These are phyloP conservation scores for Salicornia ramosissima DNA, from an alignment of 148 eudicot genomes.

Conservation along the genomic window DNA sequence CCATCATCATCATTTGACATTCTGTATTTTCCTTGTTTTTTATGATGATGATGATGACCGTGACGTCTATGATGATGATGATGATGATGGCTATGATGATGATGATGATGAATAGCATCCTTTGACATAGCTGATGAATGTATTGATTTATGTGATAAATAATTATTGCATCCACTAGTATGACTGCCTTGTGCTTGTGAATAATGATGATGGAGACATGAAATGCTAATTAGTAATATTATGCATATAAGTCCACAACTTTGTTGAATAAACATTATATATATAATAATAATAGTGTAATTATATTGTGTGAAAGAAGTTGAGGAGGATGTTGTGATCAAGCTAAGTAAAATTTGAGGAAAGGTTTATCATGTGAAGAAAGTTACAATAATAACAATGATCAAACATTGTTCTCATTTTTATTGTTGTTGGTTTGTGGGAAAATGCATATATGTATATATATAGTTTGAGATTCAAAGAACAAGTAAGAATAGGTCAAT, in stretches of 20 bases:
- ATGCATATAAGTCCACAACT: slow-evolving; percentile 10
- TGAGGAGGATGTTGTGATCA: too few relatives aligned
- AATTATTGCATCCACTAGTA: not conserved
- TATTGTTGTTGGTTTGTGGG: not conserved
- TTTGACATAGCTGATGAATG: not conserved
- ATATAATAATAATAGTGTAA: not conserved
- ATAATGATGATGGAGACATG: slow-evolving; percentile 21
- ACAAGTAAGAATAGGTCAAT: not conserved
- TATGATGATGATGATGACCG: not conserved
- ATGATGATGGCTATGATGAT: not conserved
- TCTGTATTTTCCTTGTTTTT: not conserved
- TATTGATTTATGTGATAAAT: slow-evolving; percentile 6
- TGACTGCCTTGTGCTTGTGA: slow-evolving; percentile 19
- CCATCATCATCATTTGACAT: slow-evolving; percentile 12
- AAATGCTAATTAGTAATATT: slow-evolving; percentile 19
- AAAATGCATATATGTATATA: not conserved
- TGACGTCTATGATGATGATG: not conserved
- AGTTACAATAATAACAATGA: not conserved
- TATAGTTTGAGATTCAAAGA: not conserved
- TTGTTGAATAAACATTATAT: slow-evolving; percentile 5
- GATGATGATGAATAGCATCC: not conserved
- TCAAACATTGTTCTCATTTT: not conserved
- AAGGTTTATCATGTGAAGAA: slow-evolving; percentile 12
- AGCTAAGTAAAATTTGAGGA: slow-evolving; percentile 3
- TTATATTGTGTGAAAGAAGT: not conserved